Base-by-base conservation (phyloP, 2,329 filamentous ascomycete species). In the Fusarium annulatum region DNA sequence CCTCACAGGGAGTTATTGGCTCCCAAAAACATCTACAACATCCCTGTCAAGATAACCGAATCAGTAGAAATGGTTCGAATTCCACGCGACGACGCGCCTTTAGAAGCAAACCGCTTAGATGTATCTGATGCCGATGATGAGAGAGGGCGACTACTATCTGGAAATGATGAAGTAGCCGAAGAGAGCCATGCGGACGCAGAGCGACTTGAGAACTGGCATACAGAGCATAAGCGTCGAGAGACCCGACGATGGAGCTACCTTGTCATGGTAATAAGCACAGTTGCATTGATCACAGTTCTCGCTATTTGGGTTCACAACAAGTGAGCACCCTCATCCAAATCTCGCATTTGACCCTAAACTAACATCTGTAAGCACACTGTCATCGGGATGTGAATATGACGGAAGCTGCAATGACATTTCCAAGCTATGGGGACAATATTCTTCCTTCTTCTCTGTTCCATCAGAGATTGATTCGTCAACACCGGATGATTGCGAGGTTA, bases 361-460 rank as follows among this genome's bases (percentile, higher is more conserved):
- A 14, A 76, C 42, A 23, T 18, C 10, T 19, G 45, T 49, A 23
- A 72, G 68, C 28, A 62, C 64, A 26, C 43, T 70, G 12, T 64
- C 72, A 7, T 58, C 68, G 43, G 72, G 72, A 23, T 81, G 79
- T 41, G 75, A 81, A 55, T 60, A 59, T 10, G 71, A 76, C 21
- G 80, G 74, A 19, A 77, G 67, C 58, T 95, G 93, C 81, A 85
- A 86, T 53, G 82, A 88, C 8, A 80, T 87, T 38, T 87, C 92
- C 49, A 89, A 90, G 74, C 88, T 86, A 62, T 97, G 94, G 94
- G 95, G 95, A 63, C 94, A 96, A 80, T 97, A 97, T 81, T 93
- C 94, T 23, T 94, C 95, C 4, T 97, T 91, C 83, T 97, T 93
- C 82, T 88, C 91, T 2, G 91, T 95, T 1, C 88, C 91, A 11